Evolutionary conservation across 176 grass and related monocot species (phyloP).

Genomic region (Bolboschoenus planiculmis): DNA sequence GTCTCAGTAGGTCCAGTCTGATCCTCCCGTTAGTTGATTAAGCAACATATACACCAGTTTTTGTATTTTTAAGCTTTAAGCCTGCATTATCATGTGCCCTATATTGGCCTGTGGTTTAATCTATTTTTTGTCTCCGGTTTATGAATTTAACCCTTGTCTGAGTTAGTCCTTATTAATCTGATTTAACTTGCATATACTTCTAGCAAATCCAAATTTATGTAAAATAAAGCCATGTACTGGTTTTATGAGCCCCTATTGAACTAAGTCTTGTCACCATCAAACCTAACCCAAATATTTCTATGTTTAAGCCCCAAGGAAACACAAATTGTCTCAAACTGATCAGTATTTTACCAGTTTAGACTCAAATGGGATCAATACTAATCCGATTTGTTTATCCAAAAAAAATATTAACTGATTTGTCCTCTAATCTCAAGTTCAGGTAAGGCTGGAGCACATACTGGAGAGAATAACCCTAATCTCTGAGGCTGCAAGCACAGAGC

Average conservation of each 20-base stretch:
- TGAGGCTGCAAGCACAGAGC: slow-evolving; percentile 83
- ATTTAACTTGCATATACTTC: not conserved
- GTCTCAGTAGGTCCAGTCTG: not conserved
- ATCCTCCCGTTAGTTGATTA: not conserved
- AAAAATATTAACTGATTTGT: not conserved
- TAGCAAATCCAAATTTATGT: not conserved
- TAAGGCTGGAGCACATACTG: slow-evolving; percentile 92
- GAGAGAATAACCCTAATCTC: slow-evolving; percentile 93
- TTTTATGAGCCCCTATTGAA: not conserved
- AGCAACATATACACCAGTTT: not conserved
- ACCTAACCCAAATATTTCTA: not conserved
- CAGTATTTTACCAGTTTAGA: not conserved
- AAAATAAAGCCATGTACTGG: not conserved
- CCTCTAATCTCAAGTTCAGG: slow-evolving; percentile 33
- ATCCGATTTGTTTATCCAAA: too few species aligned
- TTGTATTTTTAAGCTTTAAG: not conserved
- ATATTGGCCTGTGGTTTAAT: not conserved
- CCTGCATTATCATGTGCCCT: not conserved
- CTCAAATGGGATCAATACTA: not conserved
- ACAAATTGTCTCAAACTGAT: not conserved
- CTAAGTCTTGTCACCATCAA: not conserved
- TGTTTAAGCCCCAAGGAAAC: not conserved
- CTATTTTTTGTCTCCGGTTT: not conserved
- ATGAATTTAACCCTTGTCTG: not conserved
- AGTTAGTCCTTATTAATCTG: not conserved